Evolutionary conservation across 2,329 filamentous ascomycete species (phyloP).

Genomic region (Chalara sp.): DNA sequence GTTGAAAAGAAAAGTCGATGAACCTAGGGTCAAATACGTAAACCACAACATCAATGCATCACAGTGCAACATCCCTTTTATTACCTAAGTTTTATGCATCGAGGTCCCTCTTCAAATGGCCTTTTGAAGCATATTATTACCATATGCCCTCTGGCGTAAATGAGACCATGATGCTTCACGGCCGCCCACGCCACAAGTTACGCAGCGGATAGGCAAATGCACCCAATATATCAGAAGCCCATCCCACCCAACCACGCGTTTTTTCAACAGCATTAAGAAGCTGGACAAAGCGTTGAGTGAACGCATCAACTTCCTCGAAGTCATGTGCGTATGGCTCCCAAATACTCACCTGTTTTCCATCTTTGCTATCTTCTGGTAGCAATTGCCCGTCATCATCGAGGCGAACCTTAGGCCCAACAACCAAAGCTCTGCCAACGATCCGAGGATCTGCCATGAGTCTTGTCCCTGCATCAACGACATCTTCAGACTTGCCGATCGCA

Average conservation of each 20-base stretch:
- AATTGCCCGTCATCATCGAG: slow-evolving; percentile 32
- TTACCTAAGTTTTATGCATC: too few relatives aligned
- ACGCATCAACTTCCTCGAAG: slow-evolving; percentile 48
- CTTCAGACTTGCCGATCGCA: slow-evolving; percentile 42
- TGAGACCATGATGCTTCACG: not conserved
- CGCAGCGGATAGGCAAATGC: slow-evolving; percentile 18
- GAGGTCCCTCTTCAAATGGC: too few relatives aligned
- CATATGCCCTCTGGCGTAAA: too few relatives aligned
- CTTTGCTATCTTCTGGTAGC: slow-evolving; percentile 8
- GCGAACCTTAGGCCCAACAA: slow-evolving; percentile 49
- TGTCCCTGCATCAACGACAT: slow-evolving; percentile 59
- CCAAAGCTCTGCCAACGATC: slow-evolving; percentile 50
- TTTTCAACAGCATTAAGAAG: slow-evolving; percentile 45
- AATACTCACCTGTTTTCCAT: slow-evolving; percentile 35
- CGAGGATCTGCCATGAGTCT: slow-evolving; percentile 51
- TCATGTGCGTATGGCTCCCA: slow-evolving; percentile 59
- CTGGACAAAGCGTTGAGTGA: slow-evolving; percentile 44
- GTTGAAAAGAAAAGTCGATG: too few relatives aligned
- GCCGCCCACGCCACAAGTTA: not conserved
- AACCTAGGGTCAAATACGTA: too few relatives aligned
- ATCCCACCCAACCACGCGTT: slow-evolving; percentile 47
- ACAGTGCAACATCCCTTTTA: too few relatives aligned
- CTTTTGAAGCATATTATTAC: too few relatives aligned
- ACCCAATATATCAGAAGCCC: slow-evolving; percentile 15
- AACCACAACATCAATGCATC: too few relatives aligned